Evolutionary conservation across 768 basidiomycete species (phyloP), one percentile per base, ranked within the genome.

Genomic region (Agrocybe pediades): DNA sequence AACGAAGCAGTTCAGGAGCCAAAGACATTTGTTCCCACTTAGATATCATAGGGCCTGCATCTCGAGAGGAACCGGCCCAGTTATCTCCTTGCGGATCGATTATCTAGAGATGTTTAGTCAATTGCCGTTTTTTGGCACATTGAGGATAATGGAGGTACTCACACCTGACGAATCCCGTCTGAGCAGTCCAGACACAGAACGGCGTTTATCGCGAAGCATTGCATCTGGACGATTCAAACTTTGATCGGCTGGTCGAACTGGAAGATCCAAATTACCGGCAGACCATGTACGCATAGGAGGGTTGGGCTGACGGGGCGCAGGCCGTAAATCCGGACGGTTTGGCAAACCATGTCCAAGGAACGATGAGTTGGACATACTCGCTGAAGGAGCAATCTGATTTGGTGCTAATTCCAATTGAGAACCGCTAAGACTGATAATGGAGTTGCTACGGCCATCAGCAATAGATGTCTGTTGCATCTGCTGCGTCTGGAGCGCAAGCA

Each of bases 1-100:
- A 94, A 48, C 93, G 82, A 63, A 97, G 76, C 9, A 98, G 75
- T 60, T 98, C 96, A 41, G 92, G 87, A 9, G 89, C 84, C 27
- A 98, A 78, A 52, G 86, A 79, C 43, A 98, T 70, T 64, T 97
- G 93, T 56, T 98, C 96, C 96, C 96, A 98, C 72, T 98, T 98
- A 50, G 92, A 89, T 43, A 97, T 82, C 53, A 90, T 76, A 9
- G 94, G 87, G 15, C 92, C 92, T 55, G 73, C 75, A 63, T 91
- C 90, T 56, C 90, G 87, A 65, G 80, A 74, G 58, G 74, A 71
- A 51, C 76, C 71, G 41, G 76, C 69, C 79, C 83, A 82, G 55
- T 75, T 78, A 61, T 83, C 82, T 50, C 77, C 77, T 69, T 83
- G 78, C 47, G 73, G 65, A 62, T 87, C 86, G 55, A 82, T 63